Conservation (phyloP, 106 monocot genomes). For the Vanilla planifolia region DNA sequence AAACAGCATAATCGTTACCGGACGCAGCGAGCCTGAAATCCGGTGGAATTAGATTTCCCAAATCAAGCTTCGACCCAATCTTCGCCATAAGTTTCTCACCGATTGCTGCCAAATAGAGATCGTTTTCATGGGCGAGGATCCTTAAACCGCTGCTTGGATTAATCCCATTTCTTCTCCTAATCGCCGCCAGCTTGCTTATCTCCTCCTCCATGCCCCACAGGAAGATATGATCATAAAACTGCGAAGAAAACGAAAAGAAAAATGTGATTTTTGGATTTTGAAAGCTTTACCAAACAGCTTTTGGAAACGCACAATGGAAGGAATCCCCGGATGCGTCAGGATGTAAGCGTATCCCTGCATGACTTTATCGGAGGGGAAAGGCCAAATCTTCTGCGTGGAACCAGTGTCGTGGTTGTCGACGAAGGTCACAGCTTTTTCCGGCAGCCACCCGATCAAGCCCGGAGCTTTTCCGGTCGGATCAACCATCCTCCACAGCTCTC, state of each 20-base stretch:
- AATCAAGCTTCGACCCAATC: conserved; percentile 38
- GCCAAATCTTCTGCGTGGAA: conserved; percentile 35
- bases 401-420: conserved; percentile 54
- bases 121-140: conserved; percentile 34
- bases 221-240: conserved; percentile 64
- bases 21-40: conserved; percentile 27
- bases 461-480: conserved; percentile 37
- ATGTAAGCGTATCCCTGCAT: conserved; percentile 75
- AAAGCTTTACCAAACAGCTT: too few relatives aligned
- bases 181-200: conserved; percentile 30
- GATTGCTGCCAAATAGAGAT: conserved; percentile 45
- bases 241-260: conserved; percentile 6
- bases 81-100: conserved; percentile 52
- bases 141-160: conserved; percentile 32
- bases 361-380: conserved; percentile 63
- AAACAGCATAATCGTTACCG: conserved; percentile 39
- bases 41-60: conserved; percentile 25
- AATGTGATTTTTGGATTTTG: too few relatives aligned
- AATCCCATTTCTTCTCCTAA: conserved; percentile 34
- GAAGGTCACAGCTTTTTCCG: conserved; percentile 61
- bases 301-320: conserved; percentile 36
- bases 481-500: conserved; percentile 44
- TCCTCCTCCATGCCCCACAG: conserved; percentile 40
- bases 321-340: conserved; percentile 54
- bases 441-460: conserved; percentile 51